These are phyloP conservation scores for Zygosaccharomyces sapae DNA, from an alignment of 1,139 yeast genomes.

Conservation along the genomic window DNA sequence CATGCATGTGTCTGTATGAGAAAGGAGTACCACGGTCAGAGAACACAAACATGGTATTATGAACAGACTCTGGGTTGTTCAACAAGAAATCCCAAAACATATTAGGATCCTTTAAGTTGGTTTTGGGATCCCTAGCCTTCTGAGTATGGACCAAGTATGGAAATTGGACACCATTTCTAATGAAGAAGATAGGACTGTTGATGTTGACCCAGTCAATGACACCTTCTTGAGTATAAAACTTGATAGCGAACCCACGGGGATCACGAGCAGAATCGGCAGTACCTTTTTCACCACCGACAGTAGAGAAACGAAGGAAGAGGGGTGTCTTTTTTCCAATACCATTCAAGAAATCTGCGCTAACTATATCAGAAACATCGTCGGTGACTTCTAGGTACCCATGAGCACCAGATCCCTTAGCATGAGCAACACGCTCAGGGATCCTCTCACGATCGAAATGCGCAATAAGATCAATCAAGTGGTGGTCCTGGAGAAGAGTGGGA, in stretches of 20 bases:
- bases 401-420: conserved; percentile 31
- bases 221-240: conserved; percentile 56
- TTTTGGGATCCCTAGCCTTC: conserved; percentile 67
- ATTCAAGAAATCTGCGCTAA: conserved; percentile 47
- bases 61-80: conserved; percentile 59
- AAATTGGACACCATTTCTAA: conserved; percentile 57
- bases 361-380: conserved; percentile 50
- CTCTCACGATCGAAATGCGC: conserved; percentile 60
- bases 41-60: conserved; percentile 57
- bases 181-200: conserved; percentile 56
- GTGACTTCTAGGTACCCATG: conserved; percentile 52
- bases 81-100: conserved; percentile 68
- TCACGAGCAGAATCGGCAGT: conserved; percentile 56
- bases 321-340: conserved; percentile 48
- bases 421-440: conserved; percentile 59
- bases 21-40: conserved; percentile 70
- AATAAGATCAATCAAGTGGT: conserved; percentile 50
- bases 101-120: conserved; percentile 73
- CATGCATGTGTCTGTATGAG: conserved; percentile 61
- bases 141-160: conserved; percentile 59
- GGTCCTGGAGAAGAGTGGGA: conserved; percentile 54
- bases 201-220: conserved; percentile 59
- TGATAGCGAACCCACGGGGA: conserved; percentile 57
- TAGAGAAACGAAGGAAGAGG: conserved; percentile 50
- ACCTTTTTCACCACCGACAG: conserved; percentile 59